These are phyloP conservation scores for Trypanosoma vivax DNA, from an alignment of 208 protist genomes.

Conservation along the genomic window DNA sequence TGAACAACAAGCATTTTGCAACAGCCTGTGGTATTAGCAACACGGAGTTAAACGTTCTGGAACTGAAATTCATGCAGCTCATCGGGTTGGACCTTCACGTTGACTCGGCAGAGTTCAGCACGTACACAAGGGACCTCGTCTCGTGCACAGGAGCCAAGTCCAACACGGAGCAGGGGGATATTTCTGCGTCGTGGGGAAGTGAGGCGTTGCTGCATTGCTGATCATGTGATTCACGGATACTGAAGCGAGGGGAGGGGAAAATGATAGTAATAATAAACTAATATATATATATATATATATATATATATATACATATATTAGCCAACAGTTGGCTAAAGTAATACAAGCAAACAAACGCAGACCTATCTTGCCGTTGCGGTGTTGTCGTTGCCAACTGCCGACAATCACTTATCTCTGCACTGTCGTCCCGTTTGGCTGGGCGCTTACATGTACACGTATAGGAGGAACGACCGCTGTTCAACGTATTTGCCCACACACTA, in stretches of 20 bases:
- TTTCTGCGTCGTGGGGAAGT: too few species aligned
- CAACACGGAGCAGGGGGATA: neutral
- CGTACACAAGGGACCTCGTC: slow-evolving; percentile 34
- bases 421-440: too few species aligned
- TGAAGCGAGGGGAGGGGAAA: neutral
- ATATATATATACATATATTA: slow-evolving; percentile 3
- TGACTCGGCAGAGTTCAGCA: slow-evolving; percentile 40
- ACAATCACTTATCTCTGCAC: too few species aligned
- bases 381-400: too few species aligned
- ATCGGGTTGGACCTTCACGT: slow-evolving; percentile 64
- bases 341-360: too few species aligned
- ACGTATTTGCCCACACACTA: too few species aligned
- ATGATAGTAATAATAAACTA: neutral
- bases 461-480: too few species aligned
- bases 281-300: slow-evolving; percentile 6
- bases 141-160: neutral
- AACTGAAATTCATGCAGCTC: slow-evolving; percentile 38
- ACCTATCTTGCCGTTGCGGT: too few species aligned
- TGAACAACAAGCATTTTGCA: slow-evolving; percentile 77
- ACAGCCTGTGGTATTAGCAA: slow-evolving; percentile 48
- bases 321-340: neutral
- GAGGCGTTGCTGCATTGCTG: too few species aligned
- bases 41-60: slow-evolving; percentile 60
- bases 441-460: too few species aligned
- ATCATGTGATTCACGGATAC: too few species aligned